Percentiles rank a stretch among this genome's conserved stretches.
These are phyloP conservation scores for Microbotryum violaceum DNA, from an alignment of 1,284 basidiomycete species.

Conservation along the genomic window DNA sequence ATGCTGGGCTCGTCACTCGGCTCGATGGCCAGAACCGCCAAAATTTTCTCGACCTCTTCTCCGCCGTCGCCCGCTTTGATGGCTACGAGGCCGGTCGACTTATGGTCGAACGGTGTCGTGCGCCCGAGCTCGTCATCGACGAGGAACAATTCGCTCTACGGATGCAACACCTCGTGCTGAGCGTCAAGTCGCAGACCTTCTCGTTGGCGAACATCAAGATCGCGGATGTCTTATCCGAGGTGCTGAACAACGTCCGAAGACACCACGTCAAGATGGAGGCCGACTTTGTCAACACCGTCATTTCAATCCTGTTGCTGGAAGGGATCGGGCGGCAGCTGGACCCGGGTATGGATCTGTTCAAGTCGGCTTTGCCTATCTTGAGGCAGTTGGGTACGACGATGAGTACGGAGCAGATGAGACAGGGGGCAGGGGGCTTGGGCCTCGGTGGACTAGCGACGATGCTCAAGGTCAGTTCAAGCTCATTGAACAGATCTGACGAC, in stretches of 20 bases:
- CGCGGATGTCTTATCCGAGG: slow-evolving; percentile 75
- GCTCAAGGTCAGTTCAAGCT: slow-evolving; percentile 57
- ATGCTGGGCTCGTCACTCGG: slow-evolving; percentile 87
- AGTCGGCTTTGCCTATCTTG: slow-evolving; percentile 81
- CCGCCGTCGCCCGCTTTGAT: slow-evolving; percentile 90
- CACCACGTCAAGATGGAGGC: slow-evolving; percentile 99
- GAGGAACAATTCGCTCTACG: slow-evolving; percentile 91
- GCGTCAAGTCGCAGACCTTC: slow-evolving; percentile 93
- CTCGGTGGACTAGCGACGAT: slow-evolving; percentile 66
- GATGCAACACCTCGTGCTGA: slow-evolving; percentile 91
- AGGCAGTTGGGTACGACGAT: slow-evolving; percentile 81
- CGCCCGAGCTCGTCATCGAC: slow-evolving; percentile 82
- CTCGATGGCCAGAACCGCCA: slow-evolving; percentile 70
- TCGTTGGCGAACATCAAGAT: slow-evolving; percentile 93
- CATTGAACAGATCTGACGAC: not conserved
- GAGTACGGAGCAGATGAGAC: slow-evolving; percentile 64
- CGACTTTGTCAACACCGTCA: slow-evolving; percentile 97
- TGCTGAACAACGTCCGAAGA: slow-evolving; percentile 73
- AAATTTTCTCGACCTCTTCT: slow-evolving; percentile 96
- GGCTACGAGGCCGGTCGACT: slow-evolving; percentile 88
- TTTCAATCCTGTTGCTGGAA: slow-evolving; percentile 81
- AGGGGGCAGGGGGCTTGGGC: slow-evolving; percentile 49
- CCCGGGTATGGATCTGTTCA: slow-evolving; percentile 85
- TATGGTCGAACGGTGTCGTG: slow-evolving; percentile 93
- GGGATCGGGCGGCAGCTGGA: slow-evolving; percentile 93